These are phyloP conservation scores for Phytophthora cajani DNA, from an alignment of 352 stramenopile genomes.

Conservation along the genomic window DNA sequence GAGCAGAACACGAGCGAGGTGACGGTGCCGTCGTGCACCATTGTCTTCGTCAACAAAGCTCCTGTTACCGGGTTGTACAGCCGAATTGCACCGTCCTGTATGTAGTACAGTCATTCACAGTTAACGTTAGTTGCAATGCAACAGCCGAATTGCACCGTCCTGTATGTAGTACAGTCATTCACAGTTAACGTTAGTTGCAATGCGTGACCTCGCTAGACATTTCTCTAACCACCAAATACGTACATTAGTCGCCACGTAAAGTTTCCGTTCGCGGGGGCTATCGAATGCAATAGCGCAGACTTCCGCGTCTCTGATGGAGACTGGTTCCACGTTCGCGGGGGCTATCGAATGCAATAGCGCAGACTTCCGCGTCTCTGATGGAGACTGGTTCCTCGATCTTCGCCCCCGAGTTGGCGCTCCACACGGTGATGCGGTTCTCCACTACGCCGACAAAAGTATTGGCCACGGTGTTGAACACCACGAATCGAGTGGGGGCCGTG, in stretches of 20 bases:
- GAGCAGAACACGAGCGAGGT: conserved; percentile 70
- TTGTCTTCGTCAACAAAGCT: conserved; percentile 56
- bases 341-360: conserved; percentile 62
- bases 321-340: conserved; percentile 62
- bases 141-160: conserved; percentile 69
- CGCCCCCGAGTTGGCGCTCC: conserved; percentile 65
- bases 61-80: conserved; percentile 79
- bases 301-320: conserved; percentile 53
- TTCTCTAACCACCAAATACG: conserved; percentile 10
- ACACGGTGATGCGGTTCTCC: conserved; percentile 68
- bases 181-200: background rate
- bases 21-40: conserved; percentile 63
- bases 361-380: conserved; percentile 61
- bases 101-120: conserved; percentile 16
- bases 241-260: conserved; percentile 75
- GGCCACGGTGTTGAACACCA: conserved; percentile 67
- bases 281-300: conserved; percentile 72
- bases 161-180: conserved; percentile 33
- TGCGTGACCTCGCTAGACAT: background rate
- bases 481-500: conserved; percentile 39
- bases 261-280: conserved; percentile 64
- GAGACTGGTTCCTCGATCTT: conserved; percentile 63
- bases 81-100: conserved; percentile 66
- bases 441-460: conserved; percentile 69
- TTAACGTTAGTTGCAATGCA: background rate